Evolutionary conservation across 2,329 filamentous ascomycete genomes (phyloP), one percentile per base, ranked within the genome.

Genomic region (Exophiala alcalophila): DNA sequence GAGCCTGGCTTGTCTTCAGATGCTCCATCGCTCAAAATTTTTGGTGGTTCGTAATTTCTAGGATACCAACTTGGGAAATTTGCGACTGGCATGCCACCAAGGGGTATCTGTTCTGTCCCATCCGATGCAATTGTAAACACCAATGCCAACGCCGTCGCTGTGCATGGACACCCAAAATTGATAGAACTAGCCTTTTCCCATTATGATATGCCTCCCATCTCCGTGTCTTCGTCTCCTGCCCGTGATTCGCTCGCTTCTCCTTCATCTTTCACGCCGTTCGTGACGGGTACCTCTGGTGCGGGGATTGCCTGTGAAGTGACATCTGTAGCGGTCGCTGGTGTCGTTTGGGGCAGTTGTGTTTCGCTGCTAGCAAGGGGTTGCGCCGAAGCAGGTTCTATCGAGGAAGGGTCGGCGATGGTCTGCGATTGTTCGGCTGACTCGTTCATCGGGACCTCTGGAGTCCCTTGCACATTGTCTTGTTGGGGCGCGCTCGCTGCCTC

Each of bases 161-260:
- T 42, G 26, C 20, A 39, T n/a, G n/a, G n/a, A n/a, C n/a, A n/a
- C n/a, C n/a, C n/a, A n/a, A n/a, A n/a, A n/a, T n/a, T n/a, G n/a
- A n/a, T n/a, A n/a, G n/a, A n/a, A n/a, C n/a, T n/a, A n/a, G n/a
- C n/a, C n/a, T n/a, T 23, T n/a, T 25, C 32, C 18, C n/a, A 4
- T 50, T 35, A 53, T 31, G 44, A 42, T 31, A 31, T 46, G 4
- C 50, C 50, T 26, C 50, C 50, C 50, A 53, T 53, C 26, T 53
- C 50, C 19, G 44, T 49, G 40, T 53, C 51, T 28, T 12, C 42
- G 24, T 49, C 48, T 47, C 30, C 33, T 33, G 29, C n/a, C 21
- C 23, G 8, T 46, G 15, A 25, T 33, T n/a, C n/a, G 25, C 34
- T 15, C 21, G 29, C 33, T 11, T 44, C 37, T 12, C 12, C 38